Base-by-base conservation (phyloP, 495 filamentous ascomycete genomes). In the Astrocystis sublimbata region DNA sequence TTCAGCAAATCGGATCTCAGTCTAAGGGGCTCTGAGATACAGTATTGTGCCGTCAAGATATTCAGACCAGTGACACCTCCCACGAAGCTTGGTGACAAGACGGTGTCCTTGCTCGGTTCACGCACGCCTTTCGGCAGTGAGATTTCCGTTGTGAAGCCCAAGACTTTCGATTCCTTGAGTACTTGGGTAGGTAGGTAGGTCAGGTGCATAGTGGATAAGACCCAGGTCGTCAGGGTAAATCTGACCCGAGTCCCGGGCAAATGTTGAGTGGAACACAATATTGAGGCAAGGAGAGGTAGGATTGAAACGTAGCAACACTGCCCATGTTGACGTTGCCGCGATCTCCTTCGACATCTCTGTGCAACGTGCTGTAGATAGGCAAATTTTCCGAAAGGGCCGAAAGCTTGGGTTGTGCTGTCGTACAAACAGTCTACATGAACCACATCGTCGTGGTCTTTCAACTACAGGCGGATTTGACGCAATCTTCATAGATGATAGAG, bases 311-410 rank as follows among this genome's bases (percentile, higher is more conserved):
- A 59, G 45, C 56, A 59, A 40, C 41, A 42, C 31, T 4, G 43
- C 3, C 42, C 45, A 23, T n/a, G 43, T 36, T 40, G 17, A 21
- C 24, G 19, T 33, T 36, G 33, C 56, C 56, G 40, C 30, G 23
- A 2, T 26, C 9, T 36, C 9, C 56, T 50, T 21, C 17, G 26
- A 13, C 5, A 61, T 54, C 49, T 41, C 50, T 55, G 49, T 46
- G 43, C 33, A 61, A 54, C 49, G 59, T 61, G 58, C 47, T 45
- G 40, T 28, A 56, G 51, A 62, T 62, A 62, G 60, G 60, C 60
- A 51, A 62, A 49, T 47, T 45, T 28, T 56, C 60, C 60, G 60
- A 62, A 43, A 38, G 42, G 60, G 60, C 60, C 60, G 60, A 55
- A 35, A 24, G 15, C 31, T 46, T n/a, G 26, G 19, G 46, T 19